Base-by-base conservation (phyloP, 148 eudicot species). In the Silene uniflora region DNA sequence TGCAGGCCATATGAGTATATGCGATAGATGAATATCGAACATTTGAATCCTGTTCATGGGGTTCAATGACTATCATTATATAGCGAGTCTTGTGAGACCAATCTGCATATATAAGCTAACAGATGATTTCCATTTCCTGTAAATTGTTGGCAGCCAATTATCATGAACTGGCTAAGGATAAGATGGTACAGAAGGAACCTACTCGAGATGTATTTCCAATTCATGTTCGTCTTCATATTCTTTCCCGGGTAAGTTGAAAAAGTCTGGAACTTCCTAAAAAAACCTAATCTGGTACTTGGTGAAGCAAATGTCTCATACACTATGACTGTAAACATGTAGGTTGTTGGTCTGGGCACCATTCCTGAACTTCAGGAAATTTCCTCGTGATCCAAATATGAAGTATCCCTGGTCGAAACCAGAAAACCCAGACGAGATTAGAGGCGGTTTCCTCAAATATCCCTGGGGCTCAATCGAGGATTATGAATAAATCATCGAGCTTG, bases 321-420 rank as follows among this genome's bases (percentile, higher is more conserved):
- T 19, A 8, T 62, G 21, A 61, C 10, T 63, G 55, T 23, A 22
- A 56, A 62, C 16, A 63, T 75, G 75, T 84, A 93, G 94, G 55
- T 71, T 93, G 35, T 44, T 93, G 85, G 85, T 93, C 16, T 93
- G 97, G 98, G 93, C 97, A 67, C 98, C 98, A 62, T 91, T 93
- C 78, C 71, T 93, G 29, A 93, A 93, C 86, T 91, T 93, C 91
- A 87, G 98, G 72, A 93, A 87, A 67, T 91, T 93, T 62, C 98
- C 96, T 1, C 44, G 98, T 63, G 98, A 93, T 71, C 93, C 98
- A 47, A 66, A 83, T 0, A 85, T 89, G 91, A 86, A 89, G 87
- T 84, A 93, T 77, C 96, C 98, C 5, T 91, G 98, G 98, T 86
- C 92, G 7, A 81, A 76, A 58, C 96, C 96, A 1, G 82, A 86